Evolutionary conservation across 176 grass and related monocot genomes (phyloP).

Genomic region (Musa acuminata): DNA sequence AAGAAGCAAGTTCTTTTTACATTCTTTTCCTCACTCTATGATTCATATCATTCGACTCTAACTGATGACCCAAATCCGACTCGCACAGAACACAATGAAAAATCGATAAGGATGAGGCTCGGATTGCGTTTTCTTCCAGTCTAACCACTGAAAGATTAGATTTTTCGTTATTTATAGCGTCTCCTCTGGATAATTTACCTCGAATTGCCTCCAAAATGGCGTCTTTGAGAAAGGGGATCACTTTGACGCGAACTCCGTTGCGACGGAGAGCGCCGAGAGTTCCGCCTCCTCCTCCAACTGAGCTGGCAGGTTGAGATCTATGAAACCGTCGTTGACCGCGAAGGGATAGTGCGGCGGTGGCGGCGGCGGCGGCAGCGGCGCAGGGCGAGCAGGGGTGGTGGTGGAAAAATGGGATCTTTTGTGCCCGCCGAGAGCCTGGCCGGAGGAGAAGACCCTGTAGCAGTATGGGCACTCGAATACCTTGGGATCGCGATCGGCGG

Average conservation of each 20-base stretch:
- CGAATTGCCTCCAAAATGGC: not conserved
- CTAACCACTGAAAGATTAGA: too few species aligned
- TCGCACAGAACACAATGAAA: too few species aligned
- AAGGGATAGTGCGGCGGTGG: not conserved
- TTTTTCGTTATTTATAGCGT: too few species aligned
- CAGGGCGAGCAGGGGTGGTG: constrained; percentile 1
- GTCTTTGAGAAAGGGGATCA: too few species aligned
- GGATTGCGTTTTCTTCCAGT: too few species aligned
- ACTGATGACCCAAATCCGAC: too few species aligned
- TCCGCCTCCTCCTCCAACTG: constrained; percentile 32
- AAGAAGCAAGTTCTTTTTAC: too few species aligned
- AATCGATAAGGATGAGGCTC: too few species aligned
- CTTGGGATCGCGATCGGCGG: constrained; percentile 7
- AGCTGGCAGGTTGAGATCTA: constrained; percentile 53
- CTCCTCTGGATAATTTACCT: not conserved
- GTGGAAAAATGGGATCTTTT: constrained; percentile 35
- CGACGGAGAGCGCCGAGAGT: constrained; percentile 30
- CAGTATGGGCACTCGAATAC: constrained; percentile 36
- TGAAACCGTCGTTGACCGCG: constrained; percentile 1
- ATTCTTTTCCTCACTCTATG: too few species aligned
- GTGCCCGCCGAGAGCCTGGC: constrained; percentile 39
- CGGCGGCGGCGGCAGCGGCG: not conserved
- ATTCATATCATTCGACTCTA: too few species aligned
- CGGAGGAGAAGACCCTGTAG: constrained; percentile 39
- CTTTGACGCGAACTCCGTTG: not conserved